phyloP scores from a whole-genome alignment of 2,329 filamentous ascomycete genomes.

The Xylaria polymorpha region DNA sequence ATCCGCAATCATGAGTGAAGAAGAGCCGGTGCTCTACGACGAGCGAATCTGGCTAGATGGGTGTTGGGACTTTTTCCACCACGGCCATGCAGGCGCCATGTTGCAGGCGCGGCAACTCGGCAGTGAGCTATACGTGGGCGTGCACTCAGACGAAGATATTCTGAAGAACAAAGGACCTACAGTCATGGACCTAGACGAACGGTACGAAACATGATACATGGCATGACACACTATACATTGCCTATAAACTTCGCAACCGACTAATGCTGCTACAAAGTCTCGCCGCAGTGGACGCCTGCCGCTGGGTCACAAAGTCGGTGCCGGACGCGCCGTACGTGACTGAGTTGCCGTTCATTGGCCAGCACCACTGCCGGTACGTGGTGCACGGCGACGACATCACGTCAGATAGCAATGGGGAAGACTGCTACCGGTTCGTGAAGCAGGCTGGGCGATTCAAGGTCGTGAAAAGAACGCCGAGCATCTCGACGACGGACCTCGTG shows the following conservation, averaged over 20 bases:
- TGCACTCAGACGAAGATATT: conserved; percentile 96
- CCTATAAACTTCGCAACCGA: neutral
- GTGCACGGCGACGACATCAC: conserved; percentile 98
- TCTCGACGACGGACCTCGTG: conserved; percentile 97
- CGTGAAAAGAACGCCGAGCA: conserved; percentile 94
- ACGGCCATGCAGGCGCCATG: conserved; percentile 97
- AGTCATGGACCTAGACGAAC: conserved; percentile 93
- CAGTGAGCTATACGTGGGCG: conserved; percentile 86
- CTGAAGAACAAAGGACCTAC: conserved; percentile 97
- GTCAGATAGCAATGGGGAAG: conserved; percentile 89
- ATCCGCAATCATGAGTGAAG: conserved; percentile 28
- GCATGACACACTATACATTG: neutral
- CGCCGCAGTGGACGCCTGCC: conserved; percentile 91
- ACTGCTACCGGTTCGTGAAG: conserved; percentile 98
- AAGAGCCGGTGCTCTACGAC: conserved; percentile 63
- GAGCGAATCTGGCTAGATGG: conserved; percentile 97
- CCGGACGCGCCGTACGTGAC: conserved; percentile 94
- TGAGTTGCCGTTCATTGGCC: conserved; percentile 89
- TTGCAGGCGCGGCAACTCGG: conserved; percentile 94
- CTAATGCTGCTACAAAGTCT: conserved; percentile 64
- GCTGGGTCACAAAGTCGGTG: conserved; percentile 89
- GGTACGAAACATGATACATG: conserved; percentile 59
- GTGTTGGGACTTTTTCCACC: conserved; percentile 99
- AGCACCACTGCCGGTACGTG: conserved; percentile 95
- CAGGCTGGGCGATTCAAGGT: conserved; percentile 93